phyloP scores from a whole-genome alignment of 2,329 filamentous ascomycete species.

The Aspergillus tamarii region DNA sequence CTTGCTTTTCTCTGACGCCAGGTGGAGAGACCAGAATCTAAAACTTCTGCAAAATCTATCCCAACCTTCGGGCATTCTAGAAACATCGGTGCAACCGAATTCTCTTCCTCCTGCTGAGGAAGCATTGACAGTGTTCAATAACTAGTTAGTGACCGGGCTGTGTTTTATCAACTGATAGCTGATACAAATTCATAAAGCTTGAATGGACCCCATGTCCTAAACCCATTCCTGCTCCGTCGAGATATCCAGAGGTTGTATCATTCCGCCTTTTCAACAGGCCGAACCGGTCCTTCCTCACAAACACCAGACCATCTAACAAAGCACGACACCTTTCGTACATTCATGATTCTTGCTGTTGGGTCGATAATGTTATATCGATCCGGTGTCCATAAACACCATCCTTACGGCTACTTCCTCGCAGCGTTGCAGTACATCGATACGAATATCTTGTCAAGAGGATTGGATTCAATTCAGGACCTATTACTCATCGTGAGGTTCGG shows the following conservation, averaged over 20 bases:
- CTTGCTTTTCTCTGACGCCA: background rate
- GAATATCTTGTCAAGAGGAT: background rate
- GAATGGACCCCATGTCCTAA: background rate
- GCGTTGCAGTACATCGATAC: background rate
- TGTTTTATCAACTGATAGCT: background rate
- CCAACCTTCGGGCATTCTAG: background rate
- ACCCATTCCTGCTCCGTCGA: background rate
- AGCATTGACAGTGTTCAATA: background rate
- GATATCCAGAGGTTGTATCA: background rate
- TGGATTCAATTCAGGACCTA: background rate
- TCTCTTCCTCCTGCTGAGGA: background rate
- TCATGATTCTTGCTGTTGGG: background rate
- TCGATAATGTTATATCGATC: background rate
- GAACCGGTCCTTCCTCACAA: background rate
- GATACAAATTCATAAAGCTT: background rate
- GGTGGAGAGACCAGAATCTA: background rate
- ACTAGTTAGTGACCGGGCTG: background rate
- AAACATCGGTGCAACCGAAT: background rate
- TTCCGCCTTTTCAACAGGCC: background rate
- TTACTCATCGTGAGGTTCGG: background rate
- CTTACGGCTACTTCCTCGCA: background rate
- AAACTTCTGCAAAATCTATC: background rate
- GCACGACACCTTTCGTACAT: background rate
- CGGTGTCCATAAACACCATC: background rate
- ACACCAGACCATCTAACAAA: background rate